A percentile compares a stretch with the other conserved stretches of the same genome.
phyloP scores from a whole-genome alignment of 148 eudicot genomes.

The Rhododendron kiyosumense region DNA sequence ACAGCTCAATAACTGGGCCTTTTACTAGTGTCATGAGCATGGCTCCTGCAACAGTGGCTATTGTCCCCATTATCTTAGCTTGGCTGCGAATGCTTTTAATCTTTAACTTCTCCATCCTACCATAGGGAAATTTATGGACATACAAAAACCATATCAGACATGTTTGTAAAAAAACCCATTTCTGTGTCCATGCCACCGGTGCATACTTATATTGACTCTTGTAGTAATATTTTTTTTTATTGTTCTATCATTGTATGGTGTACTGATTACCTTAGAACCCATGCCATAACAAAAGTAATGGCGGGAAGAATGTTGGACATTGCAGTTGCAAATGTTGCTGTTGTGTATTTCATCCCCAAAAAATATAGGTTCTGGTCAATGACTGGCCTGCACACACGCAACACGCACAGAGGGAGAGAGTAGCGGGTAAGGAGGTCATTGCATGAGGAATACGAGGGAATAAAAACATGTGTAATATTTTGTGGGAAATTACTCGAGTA shows the following conservation, averaged over 20 bases:
- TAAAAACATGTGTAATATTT: background rate
- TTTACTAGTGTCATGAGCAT: conserved; percentile 84
- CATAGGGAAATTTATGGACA: background rate
- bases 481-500: conserved; percentile 58
- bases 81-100: conserved; percentile 64
- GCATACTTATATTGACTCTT: background rate
- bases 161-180: background rate
- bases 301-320: conserved; percentile 83
- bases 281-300: conserved; percentile 82
- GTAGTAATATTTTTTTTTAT: background rate
- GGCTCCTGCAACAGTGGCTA: conserved; percentile 77
- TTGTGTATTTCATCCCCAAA: conserved; percentile 80
- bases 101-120: conserved; percentile 65
- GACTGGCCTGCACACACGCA: conserved; percentile 56
- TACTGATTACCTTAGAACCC: conserved; percentile 45
- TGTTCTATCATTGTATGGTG: background rate
- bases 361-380: conserved; percentile 80
- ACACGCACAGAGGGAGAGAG: background rate
- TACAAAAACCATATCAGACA: background rate
- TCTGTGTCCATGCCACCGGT: background rate
- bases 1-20: conserved; percentile 51
- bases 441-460: background rate
- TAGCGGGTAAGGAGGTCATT: background rate
- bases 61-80: conserved; percentile 73
- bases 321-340: conserved; percentile 83